phyloP scores from a whole-genome alignment of 2,329 filamentous ascomycete genomes.

The Thermoascus crustaceus region DNA sequence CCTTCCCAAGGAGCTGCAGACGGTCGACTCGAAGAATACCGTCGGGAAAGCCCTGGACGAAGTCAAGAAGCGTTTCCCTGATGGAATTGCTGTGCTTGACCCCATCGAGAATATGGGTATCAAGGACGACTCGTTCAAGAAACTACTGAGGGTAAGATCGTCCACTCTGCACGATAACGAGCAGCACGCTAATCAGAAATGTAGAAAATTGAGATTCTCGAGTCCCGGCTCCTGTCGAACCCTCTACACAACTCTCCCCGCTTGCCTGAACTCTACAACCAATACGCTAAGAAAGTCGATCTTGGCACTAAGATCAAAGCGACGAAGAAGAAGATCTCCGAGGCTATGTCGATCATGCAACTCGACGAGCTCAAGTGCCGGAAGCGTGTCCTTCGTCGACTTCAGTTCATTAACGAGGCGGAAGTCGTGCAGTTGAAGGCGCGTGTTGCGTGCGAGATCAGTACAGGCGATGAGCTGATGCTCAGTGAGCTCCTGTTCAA shows the following conservation, averaged over 20 bases:
- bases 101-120: constrained; percentile 97
- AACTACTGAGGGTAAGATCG: constrained; percentile 57
- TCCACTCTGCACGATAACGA: background rate
- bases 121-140: constrained; percentile 85
- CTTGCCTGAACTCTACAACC: constrained; percentile 74
- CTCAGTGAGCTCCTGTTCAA: constrained; percentile 92
- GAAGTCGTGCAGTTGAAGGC: constrained; percentile 97
- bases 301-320: constrained; percentile 73
- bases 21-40: constrained; percentile 58
- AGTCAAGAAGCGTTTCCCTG: constrained; percentile 79
- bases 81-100: constrained; percentile 81
- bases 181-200: constrained; percentile 12
- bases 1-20: constrained; percentile 67
- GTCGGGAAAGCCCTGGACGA: constrained; percentile 64
- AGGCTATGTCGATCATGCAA: constrained; percentile 81
- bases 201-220: constrained; percentile 92
- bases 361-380: constrained; percentile 93
- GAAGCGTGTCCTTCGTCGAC: constrained; percentile 85
- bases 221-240: constrained; percentile 80
- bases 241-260: constrained; percentile 85
- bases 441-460: constrained; percentile 95
- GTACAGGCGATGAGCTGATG: constrained; percentile 88
- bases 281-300: constrained; percentile 74
- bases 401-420: constrained; percentile 90
- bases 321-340: constrained; percentile 76